Conservation (phyloP, 192 early-diverging fungal genomes). For the Coemansia sp. region DNA sequence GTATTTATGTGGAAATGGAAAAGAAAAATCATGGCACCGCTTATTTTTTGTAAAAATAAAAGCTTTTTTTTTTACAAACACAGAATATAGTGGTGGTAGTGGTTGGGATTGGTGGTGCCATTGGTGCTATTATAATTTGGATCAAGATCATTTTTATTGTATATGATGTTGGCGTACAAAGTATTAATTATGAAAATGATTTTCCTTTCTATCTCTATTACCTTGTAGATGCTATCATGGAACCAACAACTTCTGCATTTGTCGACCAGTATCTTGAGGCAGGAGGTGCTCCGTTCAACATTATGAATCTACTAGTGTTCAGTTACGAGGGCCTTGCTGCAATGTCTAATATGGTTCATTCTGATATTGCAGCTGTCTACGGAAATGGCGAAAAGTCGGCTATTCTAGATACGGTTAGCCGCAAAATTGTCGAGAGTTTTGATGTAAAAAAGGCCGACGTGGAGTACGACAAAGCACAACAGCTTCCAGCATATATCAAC, state of each 20-base stretch:
- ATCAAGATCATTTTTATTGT: too few relatives aligned
- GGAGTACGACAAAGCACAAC: slow-evolving; percentile 53
- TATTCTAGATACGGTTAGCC: slow-evolving; percentile 52
- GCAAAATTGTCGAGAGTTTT: slow-evolving; percentile 63
- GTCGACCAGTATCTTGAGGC: slow-evolving; percentile 43
- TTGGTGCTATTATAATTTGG: too few relatives aligned
- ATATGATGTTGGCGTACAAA: not conserved
- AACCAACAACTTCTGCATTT: slow-evolving; percentile 35
- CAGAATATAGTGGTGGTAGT: too few relatives aligned
- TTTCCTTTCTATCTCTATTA: not conserved
- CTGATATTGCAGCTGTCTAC: slow-evolving; percentile 19
- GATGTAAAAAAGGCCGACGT: slow-evolving; percentile 59
- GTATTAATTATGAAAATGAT: not conserved
- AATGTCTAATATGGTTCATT: slow-evolving; percentile 39
- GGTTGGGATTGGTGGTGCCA: too few relatives aligned
- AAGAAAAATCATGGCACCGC: not conserved
- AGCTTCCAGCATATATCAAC: slow-evolving; percentile 58
- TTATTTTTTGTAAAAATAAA: too few relatives aligned
- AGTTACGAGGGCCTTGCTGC: slow-evolving; percentile 52
- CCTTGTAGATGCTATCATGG: slow-evolving; percentile 54
- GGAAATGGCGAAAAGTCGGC: slow-evolving; percentile 10
- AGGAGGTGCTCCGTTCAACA: slow-evolving; percentile 50
- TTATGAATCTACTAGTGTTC: slow-evolving; percentile 37
- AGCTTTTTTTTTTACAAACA: too few relatives aligned
- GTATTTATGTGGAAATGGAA: not conserved